These are phyloP conservation scores for Zygnema circumcarinatum DNA, from an alignment of 139 green algal genomes.

Conservation along the genomic window DNA sequence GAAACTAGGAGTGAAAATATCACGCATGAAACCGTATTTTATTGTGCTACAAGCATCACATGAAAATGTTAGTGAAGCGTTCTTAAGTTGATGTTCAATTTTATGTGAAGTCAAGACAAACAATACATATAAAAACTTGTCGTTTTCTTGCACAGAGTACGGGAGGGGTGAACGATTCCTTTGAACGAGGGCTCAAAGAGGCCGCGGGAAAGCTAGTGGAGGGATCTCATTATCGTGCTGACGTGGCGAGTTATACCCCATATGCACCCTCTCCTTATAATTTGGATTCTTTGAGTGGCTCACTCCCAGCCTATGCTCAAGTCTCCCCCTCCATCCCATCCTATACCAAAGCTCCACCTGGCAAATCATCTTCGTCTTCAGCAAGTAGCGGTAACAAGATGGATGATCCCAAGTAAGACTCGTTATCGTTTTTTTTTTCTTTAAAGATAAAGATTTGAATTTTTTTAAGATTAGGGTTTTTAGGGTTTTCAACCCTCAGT, in stretches of 20 bases:
- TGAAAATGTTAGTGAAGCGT: neutral
- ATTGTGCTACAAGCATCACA: neutral
- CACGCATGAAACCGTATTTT: conserved; percentile 5
- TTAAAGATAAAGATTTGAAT: too few species aligned
- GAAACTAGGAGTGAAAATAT: neutral
- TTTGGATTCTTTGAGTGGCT: conserved; percentile 3
- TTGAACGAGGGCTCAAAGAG: conserved; percentile 31
- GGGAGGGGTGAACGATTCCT: conserved; percentile 18
- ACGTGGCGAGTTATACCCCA: conserved; percentile 2
- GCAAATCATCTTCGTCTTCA: neutral
- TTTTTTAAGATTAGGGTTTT: too few species aligned
- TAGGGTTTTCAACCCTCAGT: too few species aligned
- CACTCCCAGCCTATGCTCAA: conserved; percentile 1
- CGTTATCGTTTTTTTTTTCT: neutral
- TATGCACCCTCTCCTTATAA: neutral
- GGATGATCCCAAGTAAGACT: neutral
- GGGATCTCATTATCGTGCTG: neutral
- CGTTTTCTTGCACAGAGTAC: conserved; percentile 3
- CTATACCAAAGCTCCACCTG: conserved; percentile 1
- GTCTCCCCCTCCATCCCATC: neutral
- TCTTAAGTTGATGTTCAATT: conserved; percentile 1
- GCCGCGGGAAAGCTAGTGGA: conserved; percentile 22
- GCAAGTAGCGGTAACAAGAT: neutral
- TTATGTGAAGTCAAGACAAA: neutral
- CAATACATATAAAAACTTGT: neutral